Percentiles rank a stretch among this genome's conserved stretches.
phyloP scores from a whole-genome alignment of 208 protist genomes.

The Phytomonas francai region DNA sequence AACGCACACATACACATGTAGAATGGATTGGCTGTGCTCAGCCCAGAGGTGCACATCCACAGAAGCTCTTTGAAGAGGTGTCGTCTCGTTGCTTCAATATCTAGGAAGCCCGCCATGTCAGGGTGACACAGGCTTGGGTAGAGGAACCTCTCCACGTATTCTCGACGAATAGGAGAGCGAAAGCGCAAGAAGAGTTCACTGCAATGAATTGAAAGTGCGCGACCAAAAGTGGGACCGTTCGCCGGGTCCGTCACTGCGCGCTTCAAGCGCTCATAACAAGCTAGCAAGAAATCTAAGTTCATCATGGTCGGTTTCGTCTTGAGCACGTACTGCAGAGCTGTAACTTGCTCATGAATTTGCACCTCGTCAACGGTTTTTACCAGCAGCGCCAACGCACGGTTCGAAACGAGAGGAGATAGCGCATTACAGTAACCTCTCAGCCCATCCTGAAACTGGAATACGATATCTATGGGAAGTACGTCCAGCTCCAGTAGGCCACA shows the following conservation, averaged over 20 bases:
- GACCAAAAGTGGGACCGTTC: constrained; percentile 56
- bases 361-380: constrained; percentile 63
- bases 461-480: constrained; percentile 53
- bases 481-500: constrained; percentile 47
- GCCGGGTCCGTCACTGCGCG: constrained; percentile 56
- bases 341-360: constrained; percentile 72
- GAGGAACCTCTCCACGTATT: constrained; percentile 84
- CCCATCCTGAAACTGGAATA: constrained; percentile 82
- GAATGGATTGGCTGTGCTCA: constrained; percentile 67
- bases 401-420: constrained; percentile 65
- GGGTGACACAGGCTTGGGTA: constrained; percentile 77
- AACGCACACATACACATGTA: constrained; percentile 86
- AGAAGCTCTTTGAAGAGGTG: constrained; percentile 74
- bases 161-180: constrained; percentile 82
- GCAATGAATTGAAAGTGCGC: constrained; percentile 79
- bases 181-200: constrained; percentile 86
- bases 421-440: constrained; percentile 62
- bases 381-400: constrained; percentile 72
- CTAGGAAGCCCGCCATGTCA: constrained; percentile 68
- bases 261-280: constrained; percentile 86
- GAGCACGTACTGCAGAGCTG: constrained; percentile 71
- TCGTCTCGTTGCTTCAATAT: constrained; percentile 55
- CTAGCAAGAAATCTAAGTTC: constrained; percentile 84
- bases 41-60: constrained; percentile 60
- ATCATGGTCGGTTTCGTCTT: constrained; percentile 62